Base-by-base conservation (phyloP, 768 basidiomycete genomes). In the Phaeotremella skinneri region DNA sequence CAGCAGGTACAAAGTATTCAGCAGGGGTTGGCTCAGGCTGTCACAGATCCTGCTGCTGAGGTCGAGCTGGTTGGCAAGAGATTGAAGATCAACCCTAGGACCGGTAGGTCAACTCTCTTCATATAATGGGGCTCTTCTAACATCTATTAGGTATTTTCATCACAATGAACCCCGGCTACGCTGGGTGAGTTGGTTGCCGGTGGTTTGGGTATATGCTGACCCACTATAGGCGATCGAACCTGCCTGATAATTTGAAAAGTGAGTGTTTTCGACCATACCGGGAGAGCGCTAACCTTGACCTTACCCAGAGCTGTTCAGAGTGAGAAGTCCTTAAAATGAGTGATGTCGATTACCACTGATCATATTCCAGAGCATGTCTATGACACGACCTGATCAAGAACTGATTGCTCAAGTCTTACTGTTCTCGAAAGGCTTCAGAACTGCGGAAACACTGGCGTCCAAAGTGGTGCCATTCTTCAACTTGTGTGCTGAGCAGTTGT, bases 401-500 rank as follows among this genome's bases (percentile, higher is more conserved):
- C 86, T 99, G 49, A 99, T 99, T 70, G 96, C 96, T 2, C 96
- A 99, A 79, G 96, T 99, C 75, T 92, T 98, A 90, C 81, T 99
- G 47, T 98, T 98, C 81, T 98, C 96, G 20, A 96, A 98, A 80
- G 96, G 96, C 62, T 99, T 98, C 85, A 86, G 96, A 37, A 92
- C 92, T 13, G 96, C 96, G 5, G 96, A 99, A 78, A 88, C 85
- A 0, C 83, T 99, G n/a, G 96, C 96, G 1, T 91, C 91, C 55
- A 98, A 98, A 79, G 90, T 98, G 58, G 96, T 99, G 11, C 96
- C 96, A 0, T 98, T 99, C 82, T 99, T 99, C 83, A 94, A 94
- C 76, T 87, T 99, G 55, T 99, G 96, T 64, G 87, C 92, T 60
- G 96, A 98, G 69, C 94, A 98, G 66, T 83, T 98, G 21, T 98